A percentile compares a stretch with the other conserved stretches of the same genome.
Conservation (phyloP, 2,329 filamentous ascomycete genomes). For the Stylonectria norvegica region DNA sequence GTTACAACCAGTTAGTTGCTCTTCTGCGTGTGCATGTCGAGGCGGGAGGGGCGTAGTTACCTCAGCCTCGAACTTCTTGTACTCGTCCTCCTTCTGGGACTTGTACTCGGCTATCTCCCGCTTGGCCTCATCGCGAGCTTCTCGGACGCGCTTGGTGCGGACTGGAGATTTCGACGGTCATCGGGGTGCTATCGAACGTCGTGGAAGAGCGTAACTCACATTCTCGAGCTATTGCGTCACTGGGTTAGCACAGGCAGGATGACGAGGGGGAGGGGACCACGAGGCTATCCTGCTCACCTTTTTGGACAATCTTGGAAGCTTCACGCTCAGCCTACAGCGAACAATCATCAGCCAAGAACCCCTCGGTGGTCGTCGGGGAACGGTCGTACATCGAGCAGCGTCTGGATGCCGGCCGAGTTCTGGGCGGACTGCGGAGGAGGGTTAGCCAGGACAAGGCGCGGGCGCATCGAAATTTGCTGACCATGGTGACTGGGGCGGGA, state of each 20-base stretch:
- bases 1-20: not conserved
- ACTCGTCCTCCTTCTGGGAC: conserved; percentile 86
- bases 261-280: not conserved
- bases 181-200: conserved; percentile 2
- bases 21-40: not conserved
- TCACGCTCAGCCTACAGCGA: conserved; percentile 92
- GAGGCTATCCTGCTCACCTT: too few relatives aligned
- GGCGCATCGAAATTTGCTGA: not conserved
- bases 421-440: conserved; percentile 88
- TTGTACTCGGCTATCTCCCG: conserved; percentile 96
- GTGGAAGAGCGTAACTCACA: conserved; percentile 55
- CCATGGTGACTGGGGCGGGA: not conserved
- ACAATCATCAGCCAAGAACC: conserved; percentile 1
- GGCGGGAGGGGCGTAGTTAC: conserved; percentile 31
- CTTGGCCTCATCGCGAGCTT: conserved; percentile 93
- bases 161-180: conserved; percentile 22
- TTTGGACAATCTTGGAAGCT: conserved; percentile 98
- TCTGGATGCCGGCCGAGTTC: conserved; percentile 98
- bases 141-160: conserved; percentile 95
- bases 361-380: conserved; percentile 3
- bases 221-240: conserved; percentile 65
- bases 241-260: not conserved
- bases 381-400: conserved; percentile 85
- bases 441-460: too few relatives aligned
- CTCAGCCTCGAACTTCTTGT: conserved; percentile 85